phyloP scores from a whole-genome alignment of 176 grass and related monocot genomes.

The Carex pumila region DNA sequence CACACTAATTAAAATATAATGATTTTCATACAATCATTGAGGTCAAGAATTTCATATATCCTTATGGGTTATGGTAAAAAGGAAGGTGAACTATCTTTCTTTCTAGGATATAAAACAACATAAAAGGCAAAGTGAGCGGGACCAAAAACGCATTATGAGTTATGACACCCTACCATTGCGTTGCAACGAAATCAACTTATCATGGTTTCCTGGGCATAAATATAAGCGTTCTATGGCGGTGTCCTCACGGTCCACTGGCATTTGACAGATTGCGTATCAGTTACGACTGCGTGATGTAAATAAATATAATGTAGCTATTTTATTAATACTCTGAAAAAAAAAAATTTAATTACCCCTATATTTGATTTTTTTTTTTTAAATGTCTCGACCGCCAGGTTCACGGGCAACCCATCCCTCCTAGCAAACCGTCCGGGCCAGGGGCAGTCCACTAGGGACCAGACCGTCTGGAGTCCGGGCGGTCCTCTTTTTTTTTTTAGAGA shows the following conservation, averaged over 20 bases:
- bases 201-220: neutral
- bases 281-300: neutral
- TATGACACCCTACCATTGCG: too few relatives aligned
- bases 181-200: neutral
- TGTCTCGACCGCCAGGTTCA: too few relatives aligned
- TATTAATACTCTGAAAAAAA: too few relatives aligned
- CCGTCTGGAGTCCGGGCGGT: too few relatives aligned
- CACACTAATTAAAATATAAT: too few relatives aligned
- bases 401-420: too few relatives aligned
- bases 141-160: slow-evolving; percentile 4
- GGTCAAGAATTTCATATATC: neutral
- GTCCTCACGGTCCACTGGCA: neutral
- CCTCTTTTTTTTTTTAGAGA: too few relatives aligned
- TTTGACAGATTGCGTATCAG: neutral
- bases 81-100: neutral
- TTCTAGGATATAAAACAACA: neutral
- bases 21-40: neutral
- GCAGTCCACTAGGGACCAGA: too few relatives aligned
- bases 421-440: too few relatives aligned
- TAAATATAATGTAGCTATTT: too few relatives aligned
- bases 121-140: neutral
- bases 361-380: too few relatives aligned
- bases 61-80: neutral
- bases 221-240: neutral
- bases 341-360: too few relatives aligned